Evolutionary conservation across 2,329 filamentous ascomycete species (phyloP), one percentile per base, ranked within the genome.

Genomic region (Colletotrichum lini): DNA sequence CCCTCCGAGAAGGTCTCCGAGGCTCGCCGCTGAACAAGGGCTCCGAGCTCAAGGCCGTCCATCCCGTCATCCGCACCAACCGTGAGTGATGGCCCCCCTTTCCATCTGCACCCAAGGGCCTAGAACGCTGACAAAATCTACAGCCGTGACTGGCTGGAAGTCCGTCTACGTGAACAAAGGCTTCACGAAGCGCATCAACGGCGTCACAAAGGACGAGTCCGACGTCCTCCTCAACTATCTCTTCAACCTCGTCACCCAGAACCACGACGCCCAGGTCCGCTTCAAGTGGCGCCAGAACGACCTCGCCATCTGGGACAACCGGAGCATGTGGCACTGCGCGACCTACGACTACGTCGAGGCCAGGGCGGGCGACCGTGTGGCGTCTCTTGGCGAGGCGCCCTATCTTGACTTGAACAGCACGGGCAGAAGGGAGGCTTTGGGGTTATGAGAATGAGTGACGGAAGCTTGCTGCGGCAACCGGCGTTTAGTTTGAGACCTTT

Each of bases 291-390:
- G 79, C 64, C 80, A 84, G 76, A 87, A 88, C 67, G 86, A 89
- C 74, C 76, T 86, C 5, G 87, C 89, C 1, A 90, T 93, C 73
- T 93, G 91, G 91, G 91, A 93, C 76, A 93, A 93, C 75, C 80
- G 85, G 61, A 84, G 80, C 40, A 86, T 82, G 13, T 84, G 81
- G 74, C 84, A 86, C 72, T 84, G 86, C 47, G 90, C 89, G 0
- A 92, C 89, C 0, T 91, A 88, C 73, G 91, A 93, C 74, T 92
- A 92, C 15, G 82, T 75, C 4, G 82, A 81, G 8, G 81, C 82
- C 1, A 77, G 84, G 4, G 78, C 79, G n/a, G 84, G 84, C 4
- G 81, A 85, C 66, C 77, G 84, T 0, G 83, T 84, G 0, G 81
- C 79, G 47, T 83, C 81, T 38, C 70, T 85, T 49, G 84, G 84